Conservation (phyloP, 176 grass and related monocot genomes). For the Paspalum vaginatum region DNA sequence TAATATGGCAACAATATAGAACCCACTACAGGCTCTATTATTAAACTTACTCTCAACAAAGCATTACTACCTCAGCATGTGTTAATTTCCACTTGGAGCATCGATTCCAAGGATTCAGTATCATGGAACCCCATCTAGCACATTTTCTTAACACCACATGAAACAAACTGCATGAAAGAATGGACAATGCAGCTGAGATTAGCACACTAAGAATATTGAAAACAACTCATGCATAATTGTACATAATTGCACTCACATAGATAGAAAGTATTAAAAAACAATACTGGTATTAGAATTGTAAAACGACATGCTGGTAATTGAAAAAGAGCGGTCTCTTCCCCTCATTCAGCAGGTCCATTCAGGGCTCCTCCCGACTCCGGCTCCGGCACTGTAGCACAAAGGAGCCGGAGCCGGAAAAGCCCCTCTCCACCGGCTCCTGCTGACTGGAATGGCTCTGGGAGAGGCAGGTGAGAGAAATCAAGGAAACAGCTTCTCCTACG, state of each 20-base stretch:
- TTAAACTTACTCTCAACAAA: too few species aligned
- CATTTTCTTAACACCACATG: constrained; percentile 81
- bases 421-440: too few species aligned
- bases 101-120: constrained; percentile 42
- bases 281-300: background rate
- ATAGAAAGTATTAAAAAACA: background rate
- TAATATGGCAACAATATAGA: too few species aligned
- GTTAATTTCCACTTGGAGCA: constrained; percentile 74
- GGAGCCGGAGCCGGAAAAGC: too few species aligned
- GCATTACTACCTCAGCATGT: constrained; percentile 71
- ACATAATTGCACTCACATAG: background rate
- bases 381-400: too few species aligned
- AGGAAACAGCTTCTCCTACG: too few species aligned
- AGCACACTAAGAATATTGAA: background rate
- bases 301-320: background rate
- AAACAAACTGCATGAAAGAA: constrained; percentile 63
- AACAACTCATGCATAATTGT: background rate
- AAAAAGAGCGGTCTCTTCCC: background rate
- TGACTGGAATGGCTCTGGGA: too few species aligned
- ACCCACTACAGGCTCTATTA: too few species aligned
- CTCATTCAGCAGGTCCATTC: background rate
- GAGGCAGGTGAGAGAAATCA: too few species aligned
- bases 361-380: too few species aligned
- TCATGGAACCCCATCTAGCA: constrained; percentile 51
- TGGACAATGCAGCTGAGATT: background rate